A percentile compares a stretch with the other conserved stretches of the same genome.
Evolutionary conservation across 192 early-diverging fungal genomes (phyloP).

Genomic region (Podila epicladia): DNA sequence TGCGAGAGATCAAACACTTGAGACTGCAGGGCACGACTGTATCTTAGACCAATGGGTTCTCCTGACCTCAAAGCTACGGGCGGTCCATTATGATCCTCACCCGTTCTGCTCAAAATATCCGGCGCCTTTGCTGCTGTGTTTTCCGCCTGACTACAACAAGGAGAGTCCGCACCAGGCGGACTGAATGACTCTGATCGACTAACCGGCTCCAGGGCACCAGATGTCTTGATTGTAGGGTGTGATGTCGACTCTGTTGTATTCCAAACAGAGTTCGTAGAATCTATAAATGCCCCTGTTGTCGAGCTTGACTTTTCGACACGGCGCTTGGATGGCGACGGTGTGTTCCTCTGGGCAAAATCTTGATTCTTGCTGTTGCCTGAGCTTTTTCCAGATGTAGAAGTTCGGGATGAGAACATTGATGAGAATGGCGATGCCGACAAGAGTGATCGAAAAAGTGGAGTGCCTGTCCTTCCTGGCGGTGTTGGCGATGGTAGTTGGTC

Average conservation of each 20-base stretch:
- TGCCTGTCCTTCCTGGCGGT: background rate
- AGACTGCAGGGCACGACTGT: conserved; percentile 2
- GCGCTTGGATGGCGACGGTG: background rate
- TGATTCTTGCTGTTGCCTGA: conserved; percentile 1
- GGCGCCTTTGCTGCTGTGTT: too few species aligned
- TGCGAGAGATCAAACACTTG: conserved; percentile 15
- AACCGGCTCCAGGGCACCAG: background rate
- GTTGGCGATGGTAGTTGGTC: background rate
- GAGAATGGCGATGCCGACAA: conserved; percentile 40
- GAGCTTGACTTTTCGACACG: conserved; percentile 1
- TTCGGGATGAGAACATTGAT: conserved; percentile 24
- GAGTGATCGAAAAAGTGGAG: conserved; percentile 14
- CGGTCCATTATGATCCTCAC: background rate
- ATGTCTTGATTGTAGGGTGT: background rate
- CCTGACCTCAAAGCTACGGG: background rate
- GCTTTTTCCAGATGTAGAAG: background rate
- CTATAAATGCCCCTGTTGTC: background rate
- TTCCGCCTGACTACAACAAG: too few species aligned
- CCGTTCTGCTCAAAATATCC: too few species aligned
- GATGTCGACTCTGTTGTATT: background rate
- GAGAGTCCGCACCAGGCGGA: background rate
- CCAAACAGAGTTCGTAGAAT: background rate
- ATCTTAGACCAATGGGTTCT: conserved; percentile 16
- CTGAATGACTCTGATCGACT: background rate
- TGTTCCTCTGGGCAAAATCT: background rate